Conservation (phyloP, 108 stramenopile genomes). For the Aurantiochytrium sp. region DNA sequence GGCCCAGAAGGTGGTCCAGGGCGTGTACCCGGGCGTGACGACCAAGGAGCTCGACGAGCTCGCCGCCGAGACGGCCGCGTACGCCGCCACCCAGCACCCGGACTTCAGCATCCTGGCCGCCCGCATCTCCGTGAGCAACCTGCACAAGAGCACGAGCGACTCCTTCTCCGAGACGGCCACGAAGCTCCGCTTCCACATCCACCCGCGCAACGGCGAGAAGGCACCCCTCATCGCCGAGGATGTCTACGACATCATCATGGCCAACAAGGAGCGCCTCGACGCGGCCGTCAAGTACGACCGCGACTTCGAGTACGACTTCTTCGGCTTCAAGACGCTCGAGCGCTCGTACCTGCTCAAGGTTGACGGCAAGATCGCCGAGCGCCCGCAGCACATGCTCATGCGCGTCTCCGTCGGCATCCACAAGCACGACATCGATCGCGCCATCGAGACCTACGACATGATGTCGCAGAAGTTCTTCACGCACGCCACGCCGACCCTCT, state of each 20-base stretch:
- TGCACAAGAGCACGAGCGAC: constrained; percentile 90
- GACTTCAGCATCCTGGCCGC: constrained; percentile 95
- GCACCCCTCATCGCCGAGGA: constrained; percentile 78
- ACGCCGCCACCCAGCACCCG: constrained; percentile 93
- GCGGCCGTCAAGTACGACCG: constrained; percentile 79
- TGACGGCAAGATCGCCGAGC: constrained; percentile 84
- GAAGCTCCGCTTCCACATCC: constrained; percentile 58
- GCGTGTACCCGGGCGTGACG: constrained; percentile 96
- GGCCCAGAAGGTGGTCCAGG: constrained; percentile 97
- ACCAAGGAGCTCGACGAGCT: constrained; percentile 96
- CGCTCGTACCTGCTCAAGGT: constrained; percentile 89
- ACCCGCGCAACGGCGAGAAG: constrained; percentile 71
- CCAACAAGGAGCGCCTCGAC: constrained; percentile 73
- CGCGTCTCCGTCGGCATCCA: constrained; percentile 96
- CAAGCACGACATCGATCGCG: constrained; percentile 77
- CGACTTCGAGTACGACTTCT: constrained; percentile 96
- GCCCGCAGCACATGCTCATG: constrained; percentile 98
- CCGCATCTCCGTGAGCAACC: constrained; percentile 91
- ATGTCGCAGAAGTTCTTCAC: constrained; percentile 91
- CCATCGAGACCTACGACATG: constrained; percentile 89
- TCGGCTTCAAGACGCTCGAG: constrained; percentile 99
- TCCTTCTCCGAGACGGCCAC: constrained; percentile 77
- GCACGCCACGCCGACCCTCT: constrained; percentile 97
- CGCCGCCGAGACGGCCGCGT: constrained; percentile 98
- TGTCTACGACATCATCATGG: constrained; percentile 75